Base-by-base conservation (phyloP, 257 asterid genomes). In the Salvia splendens region DNA sequence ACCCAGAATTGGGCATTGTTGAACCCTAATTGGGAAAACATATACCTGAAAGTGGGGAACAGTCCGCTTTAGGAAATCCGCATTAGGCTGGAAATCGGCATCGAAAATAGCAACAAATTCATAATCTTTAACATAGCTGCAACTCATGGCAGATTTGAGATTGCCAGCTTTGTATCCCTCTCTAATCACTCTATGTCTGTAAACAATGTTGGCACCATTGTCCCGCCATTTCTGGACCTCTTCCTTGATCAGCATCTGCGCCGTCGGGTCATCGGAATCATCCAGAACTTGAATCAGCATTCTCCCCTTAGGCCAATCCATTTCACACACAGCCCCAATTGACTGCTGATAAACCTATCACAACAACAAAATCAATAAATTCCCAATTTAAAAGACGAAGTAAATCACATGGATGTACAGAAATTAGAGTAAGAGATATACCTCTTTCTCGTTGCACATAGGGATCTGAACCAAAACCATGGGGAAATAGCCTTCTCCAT, bases 381-480 rank as follows among this genome's bases (percentile, higher is more conserved):
- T 42, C 40, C 61, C 45, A 56, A 32, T 56, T 42, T 10, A 11
- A 30, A 40, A 40, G 2, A 33, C 12, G 28, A 56, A 56, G 42
- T 51, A 20, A 10, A 40, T 7, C 8, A 38, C 57, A 4, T 17
- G 15, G 24, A 33, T 35, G 24, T 20, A 20, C 24, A 56, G 36
- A 4, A 28, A 9, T 24, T 24, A n/a, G n/a, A n/a, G n/a, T n/a
- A n/a, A 10, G 5, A 38, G 16, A 57, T 8, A 40, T 40, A 92
- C 98, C 97, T 92, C 97, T 77, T 87, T 92, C 61, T 92, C 98
- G 12, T 92, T 92, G 77, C 98, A 92, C 98, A 92, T 92, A 66
- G 98, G 98, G 86, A 92, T 92, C 86, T 92, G 97, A 71, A 92
- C 97, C 73, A 92, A 73, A 46, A 92, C 97, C 98, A 89, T 89